Conservation (phyloP, 495 filamentous ascomycete genomes). For the Podospora pseudocomata region DNA sequence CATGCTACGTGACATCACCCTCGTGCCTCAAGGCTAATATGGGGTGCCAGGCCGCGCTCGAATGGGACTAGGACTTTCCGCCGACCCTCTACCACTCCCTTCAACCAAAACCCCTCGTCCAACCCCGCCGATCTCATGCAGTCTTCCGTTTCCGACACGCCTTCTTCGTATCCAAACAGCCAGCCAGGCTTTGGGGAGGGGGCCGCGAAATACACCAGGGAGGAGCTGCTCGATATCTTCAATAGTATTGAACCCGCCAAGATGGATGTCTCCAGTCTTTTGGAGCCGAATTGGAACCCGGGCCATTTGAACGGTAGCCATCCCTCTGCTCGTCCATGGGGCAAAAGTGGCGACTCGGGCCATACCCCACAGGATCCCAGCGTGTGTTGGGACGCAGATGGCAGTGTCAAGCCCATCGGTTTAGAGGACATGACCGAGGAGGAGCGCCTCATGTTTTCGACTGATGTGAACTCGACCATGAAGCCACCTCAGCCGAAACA, state of each 20-base stretch:
- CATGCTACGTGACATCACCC: not conserved
- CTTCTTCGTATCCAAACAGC: constrained; percentile 13
- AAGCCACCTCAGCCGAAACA: constrained; percentile 71
- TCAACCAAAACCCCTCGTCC: constrained; percentile 32
- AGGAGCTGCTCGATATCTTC: constrained; percentile 77
- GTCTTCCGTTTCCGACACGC: constrained; percentile 17
- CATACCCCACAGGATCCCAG: constrained; percentile 51
- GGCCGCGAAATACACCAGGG: constrained; percentile 64
- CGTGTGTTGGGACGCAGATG: constrained; percentile 86
- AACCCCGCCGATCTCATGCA: constrained; percentile 23
- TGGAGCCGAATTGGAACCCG: constrained; percentile 73
- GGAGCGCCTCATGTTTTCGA: constrained; percentile 79
- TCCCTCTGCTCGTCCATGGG: constrained; percentile 61
- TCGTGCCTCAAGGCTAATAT: not conserved
- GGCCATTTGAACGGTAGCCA: constrained; percentile 57
- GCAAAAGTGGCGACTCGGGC: constrained; percentile 66
- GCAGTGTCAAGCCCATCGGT: constrained; percentile 66
- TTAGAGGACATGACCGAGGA: constrained; percentile 74
- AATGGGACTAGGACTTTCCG: constrained; percentile 89
- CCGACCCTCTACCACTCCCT: constrained; percentile 62
- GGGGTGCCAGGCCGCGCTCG: constrained; percentile 44
- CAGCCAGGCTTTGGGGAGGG: constrained; percentile 38
- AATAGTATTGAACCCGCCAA: constrained; percentile 53
- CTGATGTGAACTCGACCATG: constrained; percentile 86
- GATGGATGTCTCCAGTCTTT: constrained; percentile 63